These are phyloP conservation scores for Phialemoniopsis sp. DNA, from an alignment of 2,329 filamentous ascomycete genomes.

Conservation along the genomic window DNA sequence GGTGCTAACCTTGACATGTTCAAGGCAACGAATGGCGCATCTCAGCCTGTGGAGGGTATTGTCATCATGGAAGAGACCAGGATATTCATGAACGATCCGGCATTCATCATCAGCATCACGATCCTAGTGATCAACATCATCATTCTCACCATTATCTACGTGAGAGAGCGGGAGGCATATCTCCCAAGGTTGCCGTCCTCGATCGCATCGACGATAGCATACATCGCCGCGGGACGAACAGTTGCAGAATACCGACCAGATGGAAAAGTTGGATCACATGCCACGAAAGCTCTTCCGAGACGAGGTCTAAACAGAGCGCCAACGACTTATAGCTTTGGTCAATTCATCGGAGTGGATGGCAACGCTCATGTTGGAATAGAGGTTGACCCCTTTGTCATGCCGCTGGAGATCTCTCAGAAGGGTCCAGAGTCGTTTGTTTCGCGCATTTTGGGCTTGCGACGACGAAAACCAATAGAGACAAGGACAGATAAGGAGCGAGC, in stretches of 20 bases:
- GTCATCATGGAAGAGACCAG: conserved; percentile 23
- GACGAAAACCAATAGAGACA: too few relatives aligned
- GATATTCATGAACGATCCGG: conserved; percentile 41
- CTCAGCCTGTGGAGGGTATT: conserved; percentile 7
- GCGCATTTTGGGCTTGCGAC: too few relatives aligned
- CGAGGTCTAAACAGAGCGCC: neutral
- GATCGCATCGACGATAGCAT: conserved; percentile 40
- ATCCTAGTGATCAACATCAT: conserved; percentile 39
- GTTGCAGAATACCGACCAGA: conserved; percentile 24
- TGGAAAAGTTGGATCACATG: neutral
- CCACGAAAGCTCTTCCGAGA: neutral
- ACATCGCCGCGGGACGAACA: conserved; percentile 41
- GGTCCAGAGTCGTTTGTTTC: too few relatives aligned
- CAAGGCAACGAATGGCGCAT: conserved; percentile 1
- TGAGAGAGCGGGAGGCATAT: conserved; percentile 29
- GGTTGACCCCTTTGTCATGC: conserved; percentile 34
- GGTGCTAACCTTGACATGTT: conserved; percentile 36
- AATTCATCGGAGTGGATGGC: conserved; percentile 42
- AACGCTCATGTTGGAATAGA: conserved; percentile 48
- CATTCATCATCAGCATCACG: conserved; percentile 37
- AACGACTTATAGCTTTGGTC: conserved; percentile 41
- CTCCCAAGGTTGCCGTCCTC: conserved; percentile 48
- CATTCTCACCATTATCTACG: conserved; percentile 38
- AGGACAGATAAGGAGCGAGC: too few relatives aligned
- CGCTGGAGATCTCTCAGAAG: conserved; percentile 8